Evolutionary conservation across 2,329 filamentous ascomycete genomes (phyloP).

Genomic region (Pyrenochaeta sp.): DNA sequence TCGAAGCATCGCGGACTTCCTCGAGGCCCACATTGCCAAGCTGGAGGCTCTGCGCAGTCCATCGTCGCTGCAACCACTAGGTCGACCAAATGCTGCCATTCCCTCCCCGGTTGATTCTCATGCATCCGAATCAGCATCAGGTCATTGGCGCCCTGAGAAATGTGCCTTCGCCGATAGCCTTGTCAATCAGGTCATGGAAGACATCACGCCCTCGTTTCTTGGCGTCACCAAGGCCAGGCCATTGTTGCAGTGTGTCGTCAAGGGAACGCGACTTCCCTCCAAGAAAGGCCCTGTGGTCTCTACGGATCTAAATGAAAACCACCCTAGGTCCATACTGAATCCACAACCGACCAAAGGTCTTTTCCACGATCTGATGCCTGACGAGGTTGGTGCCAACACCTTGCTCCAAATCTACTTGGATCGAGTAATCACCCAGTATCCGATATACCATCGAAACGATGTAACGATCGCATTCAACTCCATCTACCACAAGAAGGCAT

Average conservation of each 20-base stretch:
- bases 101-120: slow-evolving; percentile 38
- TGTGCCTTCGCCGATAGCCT: slow-evolving; percentile 42
- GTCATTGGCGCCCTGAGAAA: slow-evolving; percentile 28
- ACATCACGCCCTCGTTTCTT: slow-evolving; percentile 47
- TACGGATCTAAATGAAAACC: slow-evolving; percentile 47
- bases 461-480: slow-evolving; percentile 45
- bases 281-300: slow-evolving; percentile 44
- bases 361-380: slow-evolving; percentile 38
- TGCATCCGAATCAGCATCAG: slow-evolving; percentile 27
- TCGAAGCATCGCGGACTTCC: slow-evolving; percentile 44
- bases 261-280: slow-evolving; percentile 46
- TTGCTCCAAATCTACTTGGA: slow-evolving; percentile 45
- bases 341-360: slow-evolving; percentile 39
- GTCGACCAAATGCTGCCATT: slow-evolving; percentile 24
- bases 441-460: slow-evolving; percentile 48
- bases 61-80: slow-evolving; percentile 22
- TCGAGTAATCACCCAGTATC: slow-evolving; percentile 47
- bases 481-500: slow-evolving; percentile 39
- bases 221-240: slow-evolving; percentile 44
- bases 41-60: slow-evolving; percentile 31
- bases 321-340: slow-evolving; percentile 49
- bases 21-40: slow-evolving; percentile 43
- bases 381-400: slow-evolving; percentile 41
- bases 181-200: slow-evolving; percentile 46
- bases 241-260: slow-evolving; percentile 46